phyloP scores from a whole-genome alignment of 352 stramenopile species.

The Globisporangium nunn region DNA sequence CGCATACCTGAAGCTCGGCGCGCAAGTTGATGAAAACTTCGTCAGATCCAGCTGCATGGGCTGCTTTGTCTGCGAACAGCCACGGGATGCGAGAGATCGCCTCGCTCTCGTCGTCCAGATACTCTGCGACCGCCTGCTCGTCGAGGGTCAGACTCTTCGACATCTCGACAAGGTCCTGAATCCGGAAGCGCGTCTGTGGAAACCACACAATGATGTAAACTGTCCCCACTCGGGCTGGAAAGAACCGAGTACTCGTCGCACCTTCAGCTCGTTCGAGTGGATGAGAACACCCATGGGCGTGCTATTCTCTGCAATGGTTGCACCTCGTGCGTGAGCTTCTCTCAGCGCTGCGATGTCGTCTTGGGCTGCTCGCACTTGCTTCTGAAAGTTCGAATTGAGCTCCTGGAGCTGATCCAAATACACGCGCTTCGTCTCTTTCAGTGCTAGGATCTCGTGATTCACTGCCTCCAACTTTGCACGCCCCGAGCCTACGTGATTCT shows the following conservation, averaged over 20 bases:
- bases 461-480: conserved; percentile 24
- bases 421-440: conserved; percentile 4
- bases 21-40: conserved; percentile 28
- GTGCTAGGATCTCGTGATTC: conserved; percentile 21
- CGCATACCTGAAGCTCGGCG: conserved; percentile 32
- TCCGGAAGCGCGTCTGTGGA: conserved; percentile 30
- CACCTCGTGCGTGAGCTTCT: conserved; percentile 13
- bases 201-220: conserved; percentile 1
- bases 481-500: conserved; percentile 14
- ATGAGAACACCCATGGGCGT: conserved; percentile 45
- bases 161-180: conserved; percentile 28
- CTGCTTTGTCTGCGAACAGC: conserved; percentile 28
- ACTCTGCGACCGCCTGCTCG: conserved; percentile 29
- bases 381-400: conserved; percentile 10
- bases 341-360: conserved; percentile 30
- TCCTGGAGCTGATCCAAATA: conserved; percentile 10
- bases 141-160: conserved; percentile 24
- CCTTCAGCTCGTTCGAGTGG: conserved; percentile 48
- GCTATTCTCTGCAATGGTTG: conserved; percentile 10
- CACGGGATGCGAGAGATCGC: conserved; percentile 27
- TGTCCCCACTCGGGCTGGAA: not conserved
- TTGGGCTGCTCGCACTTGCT: conserved; percentile 33
- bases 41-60: conserved; percentile 15
- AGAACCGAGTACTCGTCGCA: conserved; percentile 11
- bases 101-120: conserved; percentile 25